Evolutionary conservation across 2,329 filamentous ascomycete species (phyloP).

Genomic region (Aspergillus fumigatus): DNA sequence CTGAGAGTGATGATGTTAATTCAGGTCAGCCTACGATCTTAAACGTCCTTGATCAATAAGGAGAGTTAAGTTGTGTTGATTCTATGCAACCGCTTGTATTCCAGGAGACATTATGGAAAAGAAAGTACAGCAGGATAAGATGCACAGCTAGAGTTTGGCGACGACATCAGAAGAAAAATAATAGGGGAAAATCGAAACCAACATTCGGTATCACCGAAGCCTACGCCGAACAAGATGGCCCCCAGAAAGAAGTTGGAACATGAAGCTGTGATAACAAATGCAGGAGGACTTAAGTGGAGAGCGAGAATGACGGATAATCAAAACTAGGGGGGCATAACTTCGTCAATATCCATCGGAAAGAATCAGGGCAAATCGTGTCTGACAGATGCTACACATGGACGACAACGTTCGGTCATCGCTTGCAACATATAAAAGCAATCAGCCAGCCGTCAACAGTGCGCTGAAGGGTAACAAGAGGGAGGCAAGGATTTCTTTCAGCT

Average conservation of each 20-base stretch:
- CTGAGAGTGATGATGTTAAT: background rate
- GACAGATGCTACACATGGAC: background rate
- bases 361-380: background rate
- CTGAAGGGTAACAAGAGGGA: background rate
- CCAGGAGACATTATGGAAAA: background rate
- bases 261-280: background rate
- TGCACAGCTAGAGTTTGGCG: background rate
- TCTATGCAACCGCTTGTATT: background rate
- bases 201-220: background rate
- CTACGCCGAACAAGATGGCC: background rate
- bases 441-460: background rate
- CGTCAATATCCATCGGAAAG: constrained; percentile 3
- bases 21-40: background rate
- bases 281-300: background rate
- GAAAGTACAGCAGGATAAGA: background rate
- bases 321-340: constrained; percentile 10
- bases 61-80: background rate
- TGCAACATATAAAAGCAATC: background rate
- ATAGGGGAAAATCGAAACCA: background rate
- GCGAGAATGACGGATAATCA: constrained; percentile 11
- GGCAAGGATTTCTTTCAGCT: constrained; percentile 17
- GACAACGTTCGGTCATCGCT: background rate
- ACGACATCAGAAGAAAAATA: background rate
- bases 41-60: background rate
- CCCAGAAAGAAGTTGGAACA: background rate